phyloP scores from a whole-genome alignment of 2,329 filamentous ascomycete species.

The Neopestalotiopsis clavispora region DNA sequence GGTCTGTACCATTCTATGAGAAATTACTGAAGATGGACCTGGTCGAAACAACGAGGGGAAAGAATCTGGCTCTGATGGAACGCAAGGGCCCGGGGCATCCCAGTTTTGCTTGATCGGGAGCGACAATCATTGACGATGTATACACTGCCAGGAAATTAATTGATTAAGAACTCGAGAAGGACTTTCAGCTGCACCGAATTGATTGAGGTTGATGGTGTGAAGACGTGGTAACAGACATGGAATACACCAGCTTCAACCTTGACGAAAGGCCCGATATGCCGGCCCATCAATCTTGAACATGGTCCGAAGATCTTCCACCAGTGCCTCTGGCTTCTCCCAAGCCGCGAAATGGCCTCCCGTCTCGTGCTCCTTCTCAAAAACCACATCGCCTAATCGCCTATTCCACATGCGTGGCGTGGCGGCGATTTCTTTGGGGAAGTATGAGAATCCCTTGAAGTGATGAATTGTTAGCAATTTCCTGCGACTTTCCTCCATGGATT shows the following conservation, averaged over 20 bases:
- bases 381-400: conserved; percentile 22
- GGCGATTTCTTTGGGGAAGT: conserved; percentile 24
- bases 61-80: conserved; percentile 25
- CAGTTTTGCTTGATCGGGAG: neutral
- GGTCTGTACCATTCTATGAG: conserved; percentile 39
- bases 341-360: conserved; percentile 23
- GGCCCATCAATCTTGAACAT: neutral
- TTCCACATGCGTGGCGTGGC: conserved; percentile 21
- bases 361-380: conserved; percentile 24
- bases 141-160: too few relatives aligned
- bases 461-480: neutral
- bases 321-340: conserved; percentile 2
- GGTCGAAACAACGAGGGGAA: conserved; percentile 22
- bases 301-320: neutral
- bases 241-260: too few relatives aligned
- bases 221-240: too few relatives aligned
- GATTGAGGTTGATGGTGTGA: too few relatives aligned
- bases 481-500: neutral
- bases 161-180: too few relatives aligned
- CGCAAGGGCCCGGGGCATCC: conserved; percentile 27
- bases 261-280: neutral
- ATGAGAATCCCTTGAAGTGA: conserved; percentile 20
- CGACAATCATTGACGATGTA: too few relatives aligned
- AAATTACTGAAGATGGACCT: conserved; percentile 36
- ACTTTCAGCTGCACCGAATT: too few relatives aligned